Evolutionary conservation across 2,329 filamentous ascomycete genomes (phyloP).

Genomic region (Colletotrichum sp.): DNA sequence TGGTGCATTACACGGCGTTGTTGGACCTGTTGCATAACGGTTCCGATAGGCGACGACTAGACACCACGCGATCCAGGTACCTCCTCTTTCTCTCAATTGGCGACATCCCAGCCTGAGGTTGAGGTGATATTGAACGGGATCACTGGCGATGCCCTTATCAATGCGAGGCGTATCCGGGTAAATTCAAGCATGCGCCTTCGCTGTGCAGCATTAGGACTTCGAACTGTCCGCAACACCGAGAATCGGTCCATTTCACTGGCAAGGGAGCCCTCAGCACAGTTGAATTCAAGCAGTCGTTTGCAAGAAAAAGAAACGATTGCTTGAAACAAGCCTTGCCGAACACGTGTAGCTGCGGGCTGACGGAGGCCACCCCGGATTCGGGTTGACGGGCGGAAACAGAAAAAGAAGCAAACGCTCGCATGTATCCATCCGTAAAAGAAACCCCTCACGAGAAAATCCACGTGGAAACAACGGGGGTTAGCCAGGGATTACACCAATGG

Average conservation of each 20-base stretch:
- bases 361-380: background rate
- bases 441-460: conserved; percentile 4
- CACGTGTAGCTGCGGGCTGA: conserved; percentile 11
- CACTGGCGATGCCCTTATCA: background rate
- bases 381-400: background rate
- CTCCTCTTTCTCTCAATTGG: background rate
- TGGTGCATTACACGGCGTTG: background rate
- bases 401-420: background rate
- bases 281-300: background rate
- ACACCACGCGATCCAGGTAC: background rate
- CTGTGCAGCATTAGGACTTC: background rate
- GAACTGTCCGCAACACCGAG: background rate
- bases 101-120: background rate
- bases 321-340: conserved; percentile 4
- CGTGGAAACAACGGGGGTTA: conserved; percentile 2
- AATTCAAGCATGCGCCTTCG: background rate
- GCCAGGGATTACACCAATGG: background rate
- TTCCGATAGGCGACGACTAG: background rate
- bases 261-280: background rate
- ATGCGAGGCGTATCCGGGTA: background rate
- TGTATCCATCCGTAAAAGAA: background rate
- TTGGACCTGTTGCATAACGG: background rate
- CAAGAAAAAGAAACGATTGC: background rate
- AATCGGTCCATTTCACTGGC: background rate
- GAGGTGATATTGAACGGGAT: background rate